Conservation (phyloP, 164 flowering plant species). For the Echeveria elegans region DNA sequence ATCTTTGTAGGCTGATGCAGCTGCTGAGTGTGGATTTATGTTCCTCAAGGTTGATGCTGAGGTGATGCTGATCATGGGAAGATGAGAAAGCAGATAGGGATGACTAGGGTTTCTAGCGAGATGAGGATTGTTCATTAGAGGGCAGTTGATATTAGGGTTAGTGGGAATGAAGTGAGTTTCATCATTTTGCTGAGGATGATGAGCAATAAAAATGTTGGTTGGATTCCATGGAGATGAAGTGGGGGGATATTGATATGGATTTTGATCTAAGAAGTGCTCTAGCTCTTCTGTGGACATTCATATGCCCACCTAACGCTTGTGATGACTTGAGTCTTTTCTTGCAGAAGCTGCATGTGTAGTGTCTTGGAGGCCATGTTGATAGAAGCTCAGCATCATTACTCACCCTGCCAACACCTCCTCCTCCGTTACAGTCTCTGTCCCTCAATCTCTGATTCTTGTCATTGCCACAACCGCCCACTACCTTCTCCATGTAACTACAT, state of each 20-base stretch:
- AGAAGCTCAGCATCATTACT: background rate
- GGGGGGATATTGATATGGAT: constrained; percentile 13
- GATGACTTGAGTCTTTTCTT: constrained; percentile 34
- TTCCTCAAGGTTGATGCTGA: background rate
- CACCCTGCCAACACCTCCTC: background rate
- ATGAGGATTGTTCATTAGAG: background rate
- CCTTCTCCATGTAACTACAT: no score
- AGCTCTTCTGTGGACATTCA: constrained; percentile 42
- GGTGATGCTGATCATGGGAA: background rate
- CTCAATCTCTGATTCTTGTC: background rate
- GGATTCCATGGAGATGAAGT: constrained; percentile 2
- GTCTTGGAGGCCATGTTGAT: background rate
- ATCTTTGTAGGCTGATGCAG: background rate
- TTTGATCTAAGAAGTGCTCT: constrained; percentile 18
- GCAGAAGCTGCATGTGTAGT: constrained; percentile 20
- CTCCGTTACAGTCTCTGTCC: no score
- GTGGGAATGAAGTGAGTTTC: background rate
- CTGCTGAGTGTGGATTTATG: background rate
- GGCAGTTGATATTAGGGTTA: no score
- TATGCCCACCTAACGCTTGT: constrained; percentile 42
- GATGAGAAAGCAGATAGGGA: background rate
- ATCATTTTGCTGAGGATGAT: background rate
- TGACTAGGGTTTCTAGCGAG: background rate
- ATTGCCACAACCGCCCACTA: no score
- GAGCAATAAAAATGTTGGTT: background rate